Evolutionary conservation across 768 basidiomycete genomes (phyloP).

Genomic region (Termitomyces bulborhizus): DNA sequence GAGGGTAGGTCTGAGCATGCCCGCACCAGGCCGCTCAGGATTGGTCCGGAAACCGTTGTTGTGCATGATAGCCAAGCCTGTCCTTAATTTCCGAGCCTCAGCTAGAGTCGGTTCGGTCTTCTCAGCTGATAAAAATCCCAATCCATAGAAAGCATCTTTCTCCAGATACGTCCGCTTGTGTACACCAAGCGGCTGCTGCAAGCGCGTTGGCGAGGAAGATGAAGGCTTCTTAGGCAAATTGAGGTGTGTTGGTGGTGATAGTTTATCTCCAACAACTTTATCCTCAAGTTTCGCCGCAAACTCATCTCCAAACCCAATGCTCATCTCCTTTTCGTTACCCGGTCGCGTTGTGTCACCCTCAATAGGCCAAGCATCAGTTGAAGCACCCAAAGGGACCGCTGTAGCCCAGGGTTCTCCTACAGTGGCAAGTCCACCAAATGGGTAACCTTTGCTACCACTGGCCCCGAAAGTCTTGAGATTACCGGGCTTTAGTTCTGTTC

Average conservation of each 20-base stretch:
- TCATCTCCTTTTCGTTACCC: constrained; percentile 14
- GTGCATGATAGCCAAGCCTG: constrained; percentile 57
- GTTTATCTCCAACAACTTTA: constrained; percentile 34
- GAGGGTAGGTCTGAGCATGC: constrained; percentile 26
- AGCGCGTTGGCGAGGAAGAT: constrained; percentile 3
- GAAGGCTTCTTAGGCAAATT: constrained; percentile 12
- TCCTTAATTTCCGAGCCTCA: constrained; percentile 67
- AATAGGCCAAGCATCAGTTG: constrained; percentile 37
- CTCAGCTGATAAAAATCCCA: constrained; percentile 45
- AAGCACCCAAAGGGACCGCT: constrained; percentile 13
- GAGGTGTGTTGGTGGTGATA: constrained; percentile 12
- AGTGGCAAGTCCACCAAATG: constrained; percentile 27
- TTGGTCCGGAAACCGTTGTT: constrained; percentile 25
- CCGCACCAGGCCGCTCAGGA: constrained; percentile 17
- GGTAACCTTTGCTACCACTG: constrained; percentile 21
- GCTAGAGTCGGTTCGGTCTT: constrained; percentile 62
- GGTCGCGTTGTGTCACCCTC: constrained; percentile 16
- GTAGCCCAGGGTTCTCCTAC: constrained; percentile 43
- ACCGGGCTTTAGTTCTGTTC: constrained; percentile 1
- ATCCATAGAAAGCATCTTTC: constrained; percentile 77
- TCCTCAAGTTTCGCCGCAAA: constrained; percentile 54
- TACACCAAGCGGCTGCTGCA: constrained; percentile 3
- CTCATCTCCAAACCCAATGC: constrained; percentile 60
- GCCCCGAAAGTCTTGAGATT: constrained; percentile 1
- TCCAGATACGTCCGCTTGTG: constrained; percentile 17